A percentile compares a stretch with the other conserved stretches of the same genome.
Conservation (phyloP, 106 monocot genomes). For the Hemerocallis citrina region DNA sequence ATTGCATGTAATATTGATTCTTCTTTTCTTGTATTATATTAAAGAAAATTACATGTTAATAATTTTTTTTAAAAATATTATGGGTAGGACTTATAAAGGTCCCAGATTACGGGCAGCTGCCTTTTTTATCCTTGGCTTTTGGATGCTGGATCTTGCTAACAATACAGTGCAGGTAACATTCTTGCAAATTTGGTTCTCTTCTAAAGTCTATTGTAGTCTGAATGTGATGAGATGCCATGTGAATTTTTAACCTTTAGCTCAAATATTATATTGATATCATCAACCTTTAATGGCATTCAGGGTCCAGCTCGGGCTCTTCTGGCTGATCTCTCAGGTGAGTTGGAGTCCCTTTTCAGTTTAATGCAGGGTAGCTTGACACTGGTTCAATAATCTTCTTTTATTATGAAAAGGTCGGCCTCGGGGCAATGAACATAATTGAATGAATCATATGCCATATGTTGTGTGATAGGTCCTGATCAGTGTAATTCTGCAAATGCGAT, state of each 20-base stretch:
- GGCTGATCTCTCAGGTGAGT: constrained; percentile 94
- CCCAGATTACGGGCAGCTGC: constrained; percentile 74
- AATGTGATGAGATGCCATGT: background rate
- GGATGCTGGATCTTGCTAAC: constrained; percentile 99
- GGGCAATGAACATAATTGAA: background rate
- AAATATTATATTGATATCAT: background rate
- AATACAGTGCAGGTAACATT: constrained; percentile 90
- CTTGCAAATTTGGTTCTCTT: background rate
- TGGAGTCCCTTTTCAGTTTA: background rate
- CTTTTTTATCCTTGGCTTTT: constrained; percentile 88
- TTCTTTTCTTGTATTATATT: background rate
- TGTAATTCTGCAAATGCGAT: constrained; percentile 90
- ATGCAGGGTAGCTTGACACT: background rate
- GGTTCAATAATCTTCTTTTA: background rate
- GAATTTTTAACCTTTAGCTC: background rate
- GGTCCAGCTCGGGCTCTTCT: constrained; percentile 97
- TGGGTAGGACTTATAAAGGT: constrained; percentile 69
- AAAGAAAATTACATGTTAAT: background rate
- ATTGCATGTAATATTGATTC: constrained; percentile 64
- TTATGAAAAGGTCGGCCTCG: background rate
- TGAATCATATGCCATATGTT: constrained; percentile 3
- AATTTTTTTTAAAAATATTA: background rate
- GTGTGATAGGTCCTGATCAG: constrained; percentile 65
- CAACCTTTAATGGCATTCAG: constrained; percentile 13
- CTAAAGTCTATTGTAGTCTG: background rate